Base-by-base conservation (phyloP, 2,329 filamentous ascomycete species). In the Cladosporium sp. region DNA sequence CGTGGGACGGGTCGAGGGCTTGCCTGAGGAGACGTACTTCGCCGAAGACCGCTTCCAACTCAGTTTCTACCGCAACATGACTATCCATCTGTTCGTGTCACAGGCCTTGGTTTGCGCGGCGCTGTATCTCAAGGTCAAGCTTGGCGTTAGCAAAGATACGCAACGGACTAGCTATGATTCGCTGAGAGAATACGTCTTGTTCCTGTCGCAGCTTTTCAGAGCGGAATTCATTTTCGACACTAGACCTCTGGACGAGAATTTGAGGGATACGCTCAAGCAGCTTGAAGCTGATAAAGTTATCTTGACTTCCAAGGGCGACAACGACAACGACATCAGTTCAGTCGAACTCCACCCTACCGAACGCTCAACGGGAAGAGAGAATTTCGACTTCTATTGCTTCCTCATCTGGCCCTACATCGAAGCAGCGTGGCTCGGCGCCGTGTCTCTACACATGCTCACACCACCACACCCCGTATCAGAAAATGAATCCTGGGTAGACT, bases 51-150 rank as follows among this genome's bases (percentile, higher is more conserved):
- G 82, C 63, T 99, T 99, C 82, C 95, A 99, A 76, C 86, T 99
- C 11, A 97, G 93, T 0, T 99, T 99, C 79, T 99, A 99, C 80
- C 90, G 95, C 62, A 99, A 99, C 79, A 98, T 98, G 95, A 97
- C 94, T 0, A 99, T 99, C 68, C 95, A 99, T 76, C 86, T 99
- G 5, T 99, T 99, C 78, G 95, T 99, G 66, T 90, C 92, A 2
- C 93, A 98, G 76, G 91, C 94, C 0, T 83, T 99, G 4, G 92
- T 98, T 26, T 95, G 92, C 68, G 92, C 90, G 4, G 91, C 91
- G 32, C 89, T 99, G 84, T 99, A 99, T 78, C 95, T 89, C 0
- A 87, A 88, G 54, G 91, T 98, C 64, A 99, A 99, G 78, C 88
- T 88, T 68, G 95, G 95, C 18, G 94, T 94, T n/a, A 92, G 91